Evolutionary conservation across 768 basidiomycete genomes (phyloP).

Genomic region (Epithele typhae): DNA sequence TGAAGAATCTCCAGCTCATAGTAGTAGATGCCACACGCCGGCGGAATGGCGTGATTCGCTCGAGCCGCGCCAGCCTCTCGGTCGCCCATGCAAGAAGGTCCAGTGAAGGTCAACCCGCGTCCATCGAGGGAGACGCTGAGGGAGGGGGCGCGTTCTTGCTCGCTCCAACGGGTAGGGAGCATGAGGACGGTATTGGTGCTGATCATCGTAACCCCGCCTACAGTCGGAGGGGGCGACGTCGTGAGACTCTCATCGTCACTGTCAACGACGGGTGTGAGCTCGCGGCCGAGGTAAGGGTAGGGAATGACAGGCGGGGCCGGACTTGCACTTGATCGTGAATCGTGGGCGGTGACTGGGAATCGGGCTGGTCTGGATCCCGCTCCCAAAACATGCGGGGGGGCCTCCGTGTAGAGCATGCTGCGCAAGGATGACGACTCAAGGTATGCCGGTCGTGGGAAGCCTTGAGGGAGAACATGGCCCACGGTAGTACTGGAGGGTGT

Average conservation of each 20-base stretch:
- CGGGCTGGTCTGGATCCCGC: constrained; percentile 16
- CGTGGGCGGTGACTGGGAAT: constrained; percentile 5
- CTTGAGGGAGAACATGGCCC: constrained; percentile 16
- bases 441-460: constrained; percentile 69
- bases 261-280: constrained; percentile 33
- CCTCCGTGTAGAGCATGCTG: constrained; percentile 58
- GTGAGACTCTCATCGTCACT: constrained; percentile 65
- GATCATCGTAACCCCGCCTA: constrained; percentile 12
- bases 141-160: constrained; percentile 53
- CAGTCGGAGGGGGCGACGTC: constrained; percentile 28
- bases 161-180: constrained; percentile 78
- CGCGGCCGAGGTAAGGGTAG: constrained; percentile 24
- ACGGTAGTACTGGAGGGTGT: constrained; percentile 1
- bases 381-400: constrained; percentile 30
- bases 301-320: constrained; percentile 13
- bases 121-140: constrained; percentile 68
- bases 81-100: constrained; percentile 55
- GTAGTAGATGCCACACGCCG: constrained; percentile 89
- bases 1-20: constrained; percentile 86
- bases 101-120: constrained; percentile 64
- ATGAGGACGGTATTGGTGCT: constrained; percentile 35
- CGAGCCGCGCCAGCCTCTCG: constrained; percentile 77
- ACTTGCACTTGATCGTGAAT: constrained; percentile 10
- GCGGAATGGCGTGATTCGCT: constrained; percentile 72
- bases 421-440: constrained; percentile 74